phyloP scores from a whole-genome alignment of 2,329 filamentous ascomycete species.

The Phialocephala sp. region DNA sequence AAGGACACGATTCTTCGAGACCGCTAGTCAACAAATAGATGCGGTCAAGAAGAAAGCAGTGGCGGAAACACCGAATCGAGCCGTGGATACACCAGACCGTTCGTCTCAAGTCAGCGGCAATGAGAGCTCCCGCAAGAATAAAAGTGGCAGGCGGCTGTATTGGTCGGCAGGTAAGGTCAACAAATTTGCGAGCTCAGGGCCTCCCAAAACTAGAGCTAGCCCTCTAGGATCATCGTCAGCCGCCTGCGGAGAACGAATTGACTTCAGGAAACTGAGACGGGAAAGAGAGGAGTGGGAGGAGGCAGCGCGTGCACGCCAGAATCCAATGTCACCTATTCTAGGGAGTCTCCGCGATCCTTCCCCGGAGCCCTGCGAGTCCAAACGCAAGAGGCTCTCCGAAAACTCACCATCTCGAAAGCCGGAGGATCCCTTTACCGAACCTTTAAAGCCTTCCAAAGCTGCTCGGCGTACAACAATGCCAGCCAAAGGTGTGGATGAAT shows the following conservation, averaged over 20 bases:
- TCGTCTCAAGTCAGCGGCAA: constrained; percentile 3
- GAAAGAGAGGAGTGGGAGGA: neutral
- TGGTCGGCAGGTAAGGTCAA: neutral
- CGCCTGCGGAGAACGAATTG: neutral
- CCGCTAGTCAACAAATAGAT: constrained; percentile 26
- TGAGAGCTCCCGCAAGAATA: neutral
- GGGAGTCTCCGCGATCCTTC: neutral
- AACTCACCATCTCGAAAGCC: neutral
- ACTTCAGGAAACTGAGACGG: neutral
- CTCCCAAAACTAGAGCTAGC: neutral
- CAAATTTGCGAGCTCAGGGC: neutral
- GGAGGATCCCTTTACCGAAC: neutral
- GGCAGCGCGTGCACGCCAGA: neutral
- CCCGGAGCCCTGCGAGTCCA: neutral
- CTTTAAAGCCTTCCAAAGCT: neutral
- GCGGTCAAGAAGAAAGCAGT: neutral
- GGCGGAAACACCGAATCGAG: neutral
- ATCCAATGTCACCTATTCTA: neutral
- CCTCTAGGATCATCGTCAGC: neutral
- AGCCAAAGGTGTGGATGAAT: neutral
- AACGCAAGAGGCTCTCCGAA: neutral
- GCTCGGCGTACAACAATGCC: neutral
- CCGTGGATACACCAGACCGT: neutral
- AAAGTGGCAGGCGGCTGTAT: neutral
- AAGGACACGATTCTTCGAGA: constrained; percentile 31